These are phyloP conservation scores for Phytopythium litorale DNA, from an alignment of 352 stramenopile genomes.

Conservation along the genomic window DNA sequence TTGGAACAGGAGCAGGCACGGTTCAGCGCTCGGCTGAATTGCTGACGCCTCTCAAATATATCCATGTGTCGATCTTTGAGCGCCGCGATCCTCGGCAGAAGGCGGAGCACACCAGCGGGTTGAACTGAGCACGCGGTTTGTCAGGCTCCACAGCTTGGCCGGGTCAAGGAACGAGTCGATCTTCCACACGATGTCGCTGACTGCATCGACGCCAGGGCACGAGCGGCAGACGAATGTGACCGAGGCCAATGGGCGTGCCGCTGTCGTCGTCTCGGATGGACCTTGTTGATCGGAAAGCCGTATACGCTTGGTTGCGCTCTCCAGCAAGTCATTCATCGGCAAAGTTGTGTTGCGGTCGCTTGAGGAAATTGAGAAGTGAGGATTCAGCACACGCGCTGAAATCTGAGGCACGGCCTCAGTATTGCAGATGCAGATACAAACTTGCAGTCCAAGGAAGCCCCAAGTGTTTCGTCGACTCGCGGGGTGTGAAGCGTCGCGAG, in stretches of 20 bases:
- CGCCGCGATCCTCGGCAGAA: slow-evolving; percentile 1
- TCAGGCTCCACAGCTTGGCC: background rate
- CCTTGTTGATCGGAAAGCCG: too few relatives aligned
- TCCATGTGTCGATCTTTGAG: background rate
- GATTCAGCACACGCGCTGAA: too few relatives aligned
- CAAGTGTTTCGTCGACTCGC: too few relatives aligned
- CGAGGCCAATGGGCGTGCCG: background rate
- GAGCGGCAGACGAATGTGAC: background rate
- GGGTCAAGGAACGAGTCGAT: background rate
- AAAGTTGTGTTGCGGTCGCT: too few relatives aligned
- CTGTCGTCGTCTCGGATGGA: too few relatives aligned
- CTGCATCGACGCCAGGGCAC: background rate
- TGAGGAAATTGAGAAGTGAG: too few relatives aligned
- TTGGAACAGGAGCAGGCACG: background rate
- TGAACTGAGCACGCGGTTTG: background rate
- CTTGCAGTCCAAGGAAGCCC: too few relatives aligned
- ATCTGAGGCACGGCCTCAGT: too few relatives aligned
- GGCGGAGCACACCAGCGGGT: background rate
- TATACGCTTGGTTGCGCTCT: too few relatives aligned
- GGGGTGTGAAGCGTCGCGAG: too few relatives aligned
- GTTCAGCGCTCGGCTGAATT: background rate
- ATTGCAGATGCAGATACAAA: too few relatives aligned
- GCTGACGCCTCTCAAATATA: background rate
- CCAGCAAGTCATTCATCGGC: too few relatives aligned
- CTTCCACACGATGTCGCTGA: slow-evolving; percentile 1